These are phyloP conservation scores for Hibiscus tridactylites DNA, from an alignment of 345 rosid species.

Conservation along the genomic window DNA sequence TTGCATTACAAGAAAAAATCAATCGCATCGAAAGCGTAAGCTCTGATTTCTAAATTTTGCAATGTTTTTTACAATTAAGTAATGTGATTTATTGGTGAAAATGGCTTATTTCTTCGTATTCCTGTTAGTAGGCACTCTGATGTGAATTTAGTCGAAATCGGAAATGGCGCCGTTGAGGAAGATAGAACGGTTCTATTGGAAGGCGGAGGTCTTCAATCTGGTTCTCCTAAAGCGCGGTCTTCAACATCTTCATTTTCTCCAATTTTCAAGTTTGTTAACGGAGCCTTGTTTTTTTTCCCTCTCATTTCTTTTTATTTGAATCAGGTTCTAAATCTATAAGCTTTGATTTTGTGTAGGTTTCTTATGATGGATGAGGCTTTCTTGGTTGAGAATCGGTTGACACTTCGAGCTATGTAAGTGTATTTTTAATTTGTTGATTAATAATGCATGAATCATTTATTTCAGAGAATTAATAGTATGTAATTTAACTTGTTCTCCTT, in stretches of 20 bases:
- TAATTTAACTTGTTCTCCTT: neutral
- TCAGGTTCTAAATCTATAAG: neutral
- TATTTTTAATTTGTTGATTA: neutral
- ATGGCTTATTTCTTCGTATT: neutral
- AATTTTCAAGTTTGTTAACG: conserved; percentile 42
- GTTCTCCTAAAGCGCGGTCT: conserved; percentile 61
- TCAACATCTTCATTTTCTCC: conserved; percentile 41
- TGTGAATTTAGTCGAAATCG: conserved; percentile 56
- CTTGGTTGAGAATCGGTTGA: conserved; percentile 66
- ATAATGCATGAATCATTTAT: neutral
- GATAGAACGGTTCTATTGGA: conserved; percentile 71
- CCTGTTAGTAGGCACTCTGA: conserved; percentile 72
- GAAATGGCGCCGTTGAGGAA: conserved; percentile 49
- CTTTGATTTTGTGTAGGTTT: conserved; percentile 41
- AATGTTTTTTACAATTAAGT: neutral
- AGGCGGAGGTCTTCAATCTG: conserved; percentile 79
- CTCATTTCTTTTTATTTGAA: neutral
- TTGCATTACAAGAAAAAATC: conserved; percentile 52
- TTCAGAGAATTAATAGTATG: neutral
- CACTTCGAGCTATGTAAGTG: conserved; percentile 84
- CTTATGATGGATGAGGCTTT: conserved; percentile 76
- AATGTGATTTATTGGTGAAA: neutral
- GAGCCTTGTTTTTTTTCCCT: neutral
- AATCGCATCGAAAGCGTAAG: conserved; percentile 56
- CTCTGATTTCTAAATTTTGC: conserved; percentile 3